phyloP scores from a whole-genome alignment of 371 early-diverging fungal genomes.

The Haplosporangium sp. region DNA sequence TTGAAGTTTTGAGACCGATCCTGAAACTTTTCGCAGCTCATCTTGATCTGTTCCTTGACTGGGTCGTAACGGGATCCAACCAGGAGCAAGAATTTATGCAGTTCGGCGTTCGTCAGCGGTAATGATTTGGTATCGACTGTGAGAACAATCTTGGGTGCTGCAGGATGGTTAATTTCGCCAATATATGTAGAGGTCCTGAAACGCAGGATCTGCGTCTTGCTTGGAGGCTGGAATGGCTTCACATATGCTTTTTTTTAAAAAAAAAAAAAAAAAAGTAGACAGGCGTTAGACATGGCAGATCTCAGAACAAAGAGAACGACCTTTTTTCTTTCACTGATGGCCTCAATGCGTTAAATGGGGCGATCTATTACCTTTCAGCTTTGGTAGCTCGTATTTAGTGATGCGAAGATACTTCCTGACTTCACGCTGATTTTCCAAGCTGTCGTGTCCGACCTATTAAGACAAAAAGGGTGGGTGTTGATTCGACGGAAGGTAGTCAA shows the following conservation, averaged over 20 bases:
- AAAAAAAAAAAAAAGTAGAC: neutral
- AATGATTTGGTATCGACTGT: constrained; percentile 65
- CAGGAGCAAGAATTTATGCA: constrained; percentile 71
- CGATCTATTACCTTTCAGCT: constrained; percentile 64
- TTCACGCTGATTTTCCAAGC: constrained; percentile 66
- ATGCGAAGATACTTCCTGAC: constrained; percentile 74
- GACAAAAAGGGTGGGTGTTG: neutral
- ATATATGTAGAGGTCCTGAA: constrained; percentile 68
- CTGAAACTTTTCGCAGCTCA: constrained; percentile 73
- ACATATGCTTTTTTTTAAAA: constrained; percentile 57
- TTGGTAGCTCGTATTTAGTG: constrained; percentile 72
- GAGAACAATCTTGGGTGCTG: constrained; percentile 69
- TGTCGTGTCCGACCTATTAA: constrained; percentile 61
- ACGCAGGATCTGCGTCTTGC: constrained; percentile 61
- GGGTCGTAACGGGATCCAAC: constrained; percentile 71
- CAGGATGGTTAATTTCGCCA: constrained; percentile 70
- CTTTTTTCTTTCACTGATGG: neutral
- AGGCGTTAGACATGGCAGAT: neutral
- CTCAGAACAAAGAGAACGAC: neutral
- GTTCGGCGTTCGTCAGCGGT: constrained; percentile 59
- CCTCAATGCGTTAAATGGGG: too few relatives aligned
- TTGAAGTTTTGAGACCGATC: constrained; percentile 76
- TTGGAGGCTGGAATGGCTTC: constrained; percentile 71
- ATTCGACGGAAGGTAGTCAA: too few relatives aligned
- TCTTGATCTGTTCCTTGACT: constrained; percentile 61